Base-by-base conservation (phyloP, 257 asterid species). In the Perilla frutescens region DNA sequence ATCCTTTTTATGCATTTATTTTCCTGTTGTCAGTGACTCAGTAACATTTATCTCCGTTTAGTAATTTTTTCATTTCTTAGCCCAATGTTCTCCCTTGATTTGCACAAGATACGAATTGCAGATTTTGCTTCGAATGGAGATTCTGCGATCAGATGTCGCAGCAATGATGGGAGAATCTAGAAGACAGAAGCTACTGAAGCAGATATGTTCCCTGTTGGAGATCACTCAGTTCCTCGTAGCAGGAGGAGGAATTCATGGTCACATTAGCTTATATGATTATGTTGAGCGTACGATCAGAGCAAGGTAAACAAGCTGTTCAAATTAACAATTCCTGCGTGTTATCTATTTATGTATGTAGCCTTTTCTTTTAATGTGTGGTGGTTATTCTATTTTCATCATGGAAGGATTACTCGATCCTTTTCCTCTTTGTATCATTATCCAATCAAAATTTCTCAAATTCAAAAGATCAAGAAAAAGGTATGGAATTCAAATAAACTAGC, bases 191-290 rank as follows among this genome's bases (percentile, higher is more conserved):
- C 77, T 95, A 75, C 51, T 86, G 71, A 89, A 86, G 87, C 97
- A 95, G 83, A 89, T 95, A 72, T 90, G 98, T 86, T 84, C 97
- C 78, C 78, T 90, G 75, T 67, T 92, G 45, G 96, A 95, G 84
- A 89, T 95, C 76, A 85, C 90, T 75, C 98, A 95, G 81, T 95
- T 81, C 82, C 88, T 92, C 55, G 90, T 90, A 7, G 97, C 85
- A 65, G 99, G 98, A 62, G 99, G 98, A 74, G 99, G 99, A 73
- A 81, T 95, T 76, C 92, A 92, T 66, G 97, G 98, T 58, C 89
- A 81, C 54, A 53, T 89, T 76, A 87, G 90, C 82, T 83, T 95
- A 13, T 89, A 87, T 51, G 96, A 92, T 67, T 95, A 90, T 77
- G 93, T 90, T 58, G 97, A 95, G 76, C 83, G 82, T 48, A 89